Evolutionary conservation across 2,329 filamentous ascomycete species (phyloP).

Genomic region (Ophiostoma sp.): DNA sequence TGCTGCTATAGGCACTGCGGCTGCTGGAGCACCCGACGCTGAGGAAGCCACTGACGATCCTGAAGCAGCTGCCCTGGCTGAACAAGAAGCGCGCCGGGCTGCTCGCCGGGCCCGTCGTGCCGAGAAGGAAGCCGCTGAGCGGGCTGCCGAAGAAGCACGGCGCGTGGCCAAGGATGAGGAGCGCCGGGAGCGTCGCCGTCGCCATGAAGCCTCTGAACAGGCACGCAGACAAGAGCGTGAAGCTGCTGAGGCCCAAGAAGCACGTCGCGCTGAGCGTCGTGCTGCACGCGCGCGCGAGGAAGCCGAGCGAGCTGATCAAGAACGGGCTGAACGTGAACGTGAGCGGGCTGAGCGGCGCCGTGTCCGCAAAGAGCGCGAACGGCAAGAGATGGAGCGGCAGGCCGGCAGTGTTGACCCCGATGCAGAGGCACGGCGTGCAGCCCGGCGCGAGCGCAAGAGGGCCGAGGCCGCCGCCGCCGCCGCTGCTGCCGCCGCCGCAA

Average conservation of each 20-base stretch:
- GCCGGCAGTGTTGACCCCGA: constrained; percentile 40
- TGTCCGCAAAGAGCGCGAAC: constrained; percentile 44
- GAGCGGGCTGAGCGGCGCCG: constrained; percentile 49
- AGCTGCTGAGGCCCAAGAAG: constrained; percentile 37
- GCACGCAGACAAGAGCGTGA: constrained; percentile 52
- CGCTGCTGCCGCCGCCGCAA: neutral
- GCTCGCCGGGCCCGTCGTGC: constrained; percentile 56
- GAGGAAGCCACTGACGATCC: constrained; percentile 42
- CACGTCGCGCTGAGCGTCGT: constrained; percentile 48
- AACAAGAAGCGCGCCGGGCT: constrained; percentile 57
- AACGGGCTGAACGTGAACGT: constrained; percentile 23
- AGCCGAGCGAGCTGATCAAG: constrained; percentile 25
- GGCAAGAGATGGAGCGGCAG: constrained; percentile 35
- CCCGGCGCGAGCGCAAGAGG: constrained; percentile 46
- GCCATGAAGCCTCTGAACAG: constrained; percentile 52
- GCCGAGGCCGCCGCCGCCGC: constrained; percentile 36
- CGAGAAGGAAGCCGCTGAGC: constrained; percentile 47
- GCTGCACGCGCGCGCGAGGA: constrained; percentile 35
- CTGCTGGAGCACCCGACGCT: constrained; percentile 38
- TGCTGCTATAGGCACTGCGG: constrained; percentile 12
- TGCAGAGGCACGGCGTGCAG: constrained; percentile 43
- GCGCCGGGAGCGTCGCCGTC: constrained; percentile 50
- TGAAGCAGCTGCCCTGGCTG: constrained; percentile 27
- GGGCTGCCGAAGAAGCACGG: constrained; percentile 51
- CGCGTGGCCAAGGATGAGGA: constrained; percentile 50